Conservation (phyloP, 148 eudicot species). For the Spergularia bocconei region DNA sequence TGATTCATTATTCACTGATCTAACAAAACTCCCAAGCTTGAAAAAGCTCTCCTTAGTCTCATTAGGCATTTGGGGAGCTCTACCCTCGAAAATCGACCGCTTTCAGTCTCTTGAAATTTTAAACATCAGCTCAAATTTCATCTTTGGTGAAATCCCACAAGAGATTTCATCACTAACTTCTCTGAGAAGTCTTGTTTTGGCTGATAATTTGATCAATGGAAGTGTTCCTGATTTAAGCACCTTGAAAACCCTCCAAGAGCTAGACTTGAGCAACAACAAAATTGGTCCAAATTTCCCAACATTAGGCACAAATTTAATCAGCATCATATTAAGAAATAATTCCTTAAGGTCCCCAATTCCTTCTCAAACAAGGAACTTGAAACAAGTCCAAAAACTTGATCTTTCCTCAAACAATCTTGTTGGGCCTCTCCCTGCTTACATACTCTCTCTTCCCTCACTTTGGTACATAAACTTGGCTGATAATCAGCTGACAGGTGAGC, state of each 20-base stretch:
- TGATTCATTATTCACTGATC: conserved; percentile 64
- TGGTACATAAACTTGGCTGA: conserved; percentile 55
- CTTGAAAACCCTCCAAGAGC: conserved; percentile 45
- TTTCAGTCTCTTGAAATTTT: conserved; percentile 55
- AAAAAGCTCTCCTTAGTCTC: conserved; percentile 59
- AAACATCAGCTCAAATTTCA: conserved; percentile 78
- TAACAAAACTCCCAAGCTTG: conserved; percentile 67
- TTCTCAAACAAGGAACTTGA: conserved; percentile 30
- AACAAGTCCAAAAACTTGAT: conserved; percentile 53
- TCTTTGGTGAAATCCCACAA: conserved; percentile 59
- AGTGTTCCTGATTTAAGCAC: conserved; percentile 60
- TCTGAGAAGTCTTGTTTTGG: conserved; percentile 44
- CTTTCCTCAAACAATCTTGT: conserved; percentile 58
- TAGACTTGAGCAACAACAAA: conserved; percentile 66
- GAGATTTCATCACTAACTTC: conserved; percentile 42
- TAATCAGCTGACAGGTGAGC: conserved; percentile 69
- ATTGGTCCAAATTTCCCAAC: conserved; percentile 72
- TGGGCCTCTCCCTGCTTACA: conserved; percentile 59
- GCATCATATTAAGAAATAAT: conserved; percentile 50
- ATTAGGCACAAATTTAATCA: conserved; percentile 44
- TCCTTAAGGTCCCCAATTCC: conserved; percentile 64
- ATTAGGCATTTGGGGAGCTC: conserved; percentile 77
- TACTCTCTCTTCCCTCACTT: conserved; percentile 55
- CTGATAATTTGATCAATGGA: conserved; percentile 68
- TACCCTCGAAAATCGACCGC: conserved; percentile 56